phyloP scores from a whole-genome alignment of 768 basidiomycete species.

The Tylopilus balloui region DNA sequence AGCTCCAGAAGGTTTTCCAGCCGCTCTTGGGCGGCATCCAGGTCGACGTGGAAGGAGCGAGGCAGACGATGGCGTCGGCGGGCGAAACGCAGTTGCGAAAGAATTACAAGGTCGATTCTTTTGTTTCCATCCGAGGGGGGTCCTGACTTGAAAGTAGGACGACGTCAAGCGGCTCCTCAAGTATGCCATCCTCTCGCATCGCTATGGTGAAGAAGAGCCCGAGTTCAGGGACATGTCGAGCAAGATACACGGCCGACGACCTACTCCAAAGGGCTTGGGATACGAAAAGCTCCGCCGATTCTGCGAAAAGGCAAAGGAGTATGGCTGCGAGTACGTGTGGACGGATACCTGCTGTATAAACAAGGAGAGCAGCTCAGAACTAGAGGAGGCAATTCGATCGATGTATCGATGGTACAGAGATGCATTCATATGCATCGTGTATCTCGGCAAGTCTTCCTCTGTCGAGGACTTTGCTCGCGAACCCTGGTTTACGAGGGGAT shows the following conservation, averaged over 20 bases:
- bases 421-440: constrained; percentile 12
- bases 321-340: constrained; percentile 20
- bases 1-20: constrained; percentile 6
- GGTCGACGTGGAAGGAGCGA: constrained; percentile 1
- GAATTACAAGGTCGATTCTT: constrained; percentile 1
- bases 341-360: constrained; percentile 21
- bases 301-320: constrained; percentile 12
- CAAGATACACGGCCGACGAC: neutral
- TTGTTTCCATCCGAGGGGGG: neutral
- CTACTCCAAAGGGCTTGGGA: neutral
- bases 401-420: constrained; percentile 15
- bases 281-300: constrained; percentile 11
- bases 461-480: constrained; percentile 3
- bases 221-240: constrained; percentile 11
- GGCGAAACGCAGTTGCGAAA: neutral
- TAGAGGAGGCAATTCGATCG: constrained; percentile 12
- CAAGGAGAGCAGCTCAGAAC: constrained; percentile 11
- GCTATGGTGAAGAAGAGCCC: constrained; percentile 17
- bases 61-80: neutral
- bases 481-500: constrained; percentile 12
- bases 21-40: neutral
- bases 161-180: constrained; percentile 5
- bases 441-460: constrained; percentile 5
- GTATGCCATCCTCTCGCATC: constrained; percentile 18
- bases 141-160: neutral